Conservation (phyloP, 495 filamentous ascomycete species). For the Xylaria scruposa region DNA sequence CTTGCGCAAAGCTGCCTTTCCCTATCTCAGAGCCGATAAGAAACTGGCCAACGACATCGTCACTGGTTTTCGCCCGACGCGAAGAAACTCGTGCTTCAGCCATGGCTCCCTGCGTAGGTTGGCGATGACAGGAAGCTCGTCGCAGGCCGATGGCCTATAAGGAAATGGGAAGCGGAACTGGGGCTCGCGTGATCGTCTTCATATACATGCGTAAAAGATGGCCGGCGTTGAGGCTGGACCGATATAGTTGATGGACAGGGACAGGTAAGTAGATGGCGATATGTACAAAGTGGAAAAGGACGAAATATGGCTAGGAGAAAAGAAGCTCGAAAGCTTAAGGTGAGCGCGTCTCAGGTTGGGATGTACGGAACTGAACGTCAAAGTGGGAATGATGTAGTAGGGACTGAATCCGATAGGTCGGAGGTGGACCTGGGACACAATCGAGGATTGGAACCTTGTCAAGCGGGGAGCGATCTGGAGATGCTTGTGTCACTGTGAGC, state of each 20-base stretch:
- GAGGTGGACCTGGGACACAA: slow-evolving; percentile 39
- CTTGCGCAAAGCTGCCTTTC: slow-evolving; percentile 93
- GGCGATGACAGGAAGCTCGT: slow-evolving; percentile 51
- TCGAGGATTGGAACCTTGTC: slow-evolving; percentile 40
- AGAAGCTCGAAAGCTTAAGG: slow-evolving; percentile 32
- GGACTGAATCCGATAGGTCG: slow-evolving; percentile 47
- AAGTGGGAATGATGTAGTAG: slow-evolving; percentile 46
- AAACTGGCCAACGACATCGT: slow-evolving; percentile 78
- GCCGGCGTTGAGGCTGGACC: slow-evolving; percentile 29
- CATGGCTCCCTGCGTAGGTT: slow-evolving; percentile 56
- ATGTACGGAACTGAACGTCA: slow-evolving; percentile 36
- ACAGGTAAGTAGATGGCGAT: slow-evolving; percentile 23
- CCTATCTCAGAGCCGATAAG: slow-evolving; percentile 84
- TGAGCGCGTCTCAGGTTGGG: slow-evolving; percentile 34
- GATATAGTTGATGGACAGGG: slow-evolving; percentile 28
- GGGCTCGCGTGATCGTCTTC: slow-evolving; percentile 47
- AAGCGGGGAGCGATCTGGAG: slow-evolving; percentile 42
- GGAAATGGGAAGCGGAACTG: slow-evolving; percentile 49
- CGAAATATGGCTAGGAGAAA: slow-evolving; percentile 28
- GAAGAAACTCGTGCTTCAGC: slow-evolving; percentile 47
- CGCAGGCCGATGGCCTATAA: slow-evolving; percentile 56
- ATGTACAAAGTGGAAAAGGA: slow-evolving; percentile 34
- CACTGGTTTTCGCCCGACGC: slow-evolving; percentile 50
- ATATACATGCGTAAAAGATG: slow-evolving; percentile 49
- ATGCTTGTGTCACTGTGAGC: slow-evolving; percentile 42